Evolutionary conservation across 2,329 filamentous ascomycete species (phyloP), one percentile per base, ranked within the genome.

Genomic region (Diaporthe batatas): DNA sequence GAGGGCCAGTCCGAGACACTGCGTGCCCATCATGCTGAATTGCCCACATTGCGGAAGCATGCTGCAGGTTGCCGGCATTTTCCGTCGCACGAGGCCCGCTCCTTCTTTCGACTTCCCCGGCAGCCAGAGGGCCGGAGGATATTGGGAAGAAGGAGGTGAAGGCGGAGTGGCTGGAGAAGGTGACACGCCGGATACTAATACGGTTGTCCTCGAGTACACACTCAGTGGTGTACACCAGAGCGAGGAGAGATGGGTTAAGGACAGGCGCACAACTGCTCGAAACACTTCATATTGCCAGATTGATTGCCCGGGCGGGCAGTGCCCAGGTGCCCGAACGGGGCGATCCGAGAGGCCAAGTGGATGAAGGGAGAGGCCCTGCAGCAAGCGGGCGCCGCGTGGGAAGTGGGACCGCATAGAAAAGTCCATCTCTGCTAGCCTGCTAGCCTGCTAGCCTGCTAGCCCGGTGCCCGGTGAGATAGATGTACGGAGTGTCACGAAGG

Each of bases 301-400:
- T 42, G 39, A 53, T 32, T 72, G 53, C 42, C 42, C 21, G 59
- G 44, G 21, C n/a, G 39, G 29, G 54, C 39, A 44, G 55, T 62
- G 68, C 59, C 59, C 59, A 39, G 55, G 68, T 42, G 57, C 18
- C 39, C 42, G 42, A 57, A 54, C 51, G 68, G 68, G 34, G 53
- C 72, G 68, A 73, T 44, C 72, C 72, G 68, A 67, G 58, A 73
- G 68, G 72, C 68, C 68, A 68, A 59, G 54, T 36, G 42, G 59
- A 25, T 55, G 58, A 36, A 72, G 58, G 36, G 39, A 34, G 23
- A 64, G 58, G 51, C 70, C 68, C 68, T 71, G 68, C 68, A 58
- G 59, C 44, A 51, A 32, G n/a, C 59, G 44, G 54, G 44, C 47
- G 42, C 68, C 51, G 58, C 39, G 49, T 71, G 70, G 39, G 51